These are phyloP conservation scores for Rhizophora apiculata DNA, from an alignment of 345 rosid species.

Conservation along the genomic window DNA sequence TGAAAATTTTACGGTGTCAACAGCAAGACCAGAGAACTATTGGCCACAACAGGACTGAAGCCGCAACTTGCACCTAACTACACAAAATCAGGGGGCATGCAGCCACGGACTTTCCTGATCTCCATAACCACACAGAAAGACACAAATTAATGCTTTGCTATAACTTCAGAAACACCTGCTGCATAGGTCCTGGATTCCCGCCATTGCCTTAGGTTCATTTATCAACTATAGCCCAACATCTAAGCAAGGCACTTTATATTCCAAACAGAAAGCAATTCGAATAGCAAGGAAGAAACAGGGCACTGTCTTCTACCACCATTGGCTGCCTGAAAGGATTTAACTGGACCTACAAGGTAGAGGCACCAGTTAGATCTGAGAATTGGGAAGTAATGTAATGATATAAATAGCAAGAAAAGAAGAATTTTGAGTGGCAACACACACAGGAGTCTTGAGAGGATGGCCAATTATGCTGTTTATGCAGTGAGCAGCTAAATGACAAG, in stretches of 20 bases:
- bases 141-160: too few relatives aligned
- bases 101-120: too few relatives aligned
- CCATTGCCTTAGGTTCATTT: neutral
- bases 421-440: constrained; percentile 27
- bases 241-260: constrained; percentile 25
- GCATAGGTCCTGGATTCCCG: too few relatives aligned
- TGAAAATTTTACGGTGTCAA: too few relatives aligned
- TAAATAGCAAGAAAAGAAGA: neutral
- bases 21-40: too few relatives aligned
- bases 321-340: constrained; percentile 98
- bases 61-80: too few relatives aligned
- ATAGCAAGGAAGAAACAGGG: constrained; percentile 78
- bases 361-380: neutral
- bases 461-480: constrained; percentile 56
- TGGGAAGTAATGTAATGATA: neutral
- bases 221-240: neutral
- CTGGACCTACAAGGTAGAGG: constrained; percentile 50
- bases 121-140: too few relatives aligned
- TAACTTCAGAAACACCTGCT: too few relatives aligned
- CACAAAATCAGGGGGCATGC: too few relatives aligned
- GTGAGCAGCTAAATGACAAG: constrained; percentile 74
- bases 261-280: constrained; percentile 90
- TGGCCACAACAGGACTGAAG: too few relatives aligned
- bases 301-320: constrained; percentile 64
- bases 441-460: constrained; percentile 48